These are phyloP conservation scores for Aspergillus panamensis DNA, from an alignment of 495 filamentous ascomycete species.

Conservation along the genomic window DNA sequence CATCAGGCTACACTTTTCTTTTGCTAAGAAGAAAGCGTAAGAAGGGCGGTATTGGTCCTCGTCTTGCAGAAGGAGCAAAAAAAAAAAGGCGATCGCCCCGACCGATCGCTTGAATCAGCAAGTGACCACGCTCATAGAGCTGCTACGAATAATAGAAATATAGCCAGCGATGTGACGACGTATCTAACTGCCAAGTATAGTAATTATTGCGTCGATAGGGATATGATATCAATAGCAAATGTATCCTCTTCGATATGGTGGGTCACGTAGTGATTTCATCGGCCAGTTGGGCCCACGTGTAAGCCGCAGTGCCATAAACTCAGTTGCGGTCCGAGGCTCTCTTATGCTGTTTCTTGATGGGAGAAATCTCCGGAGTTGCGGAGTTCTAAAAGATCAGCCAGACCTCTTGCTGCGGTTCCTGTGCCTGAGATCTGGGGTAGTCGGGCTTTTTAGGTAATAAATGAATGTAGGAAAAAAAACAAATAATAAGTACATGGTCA, in stretches of 20 bases:
- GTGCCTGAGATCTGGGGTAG: neutral
- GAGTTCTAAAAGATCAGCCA: neutral
- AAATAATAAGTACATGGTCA: neutral
- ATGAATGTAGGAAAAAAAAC: no score
- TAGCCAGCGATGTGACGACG: neutral
- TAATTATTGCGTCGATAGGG: conserved; percentile 11
- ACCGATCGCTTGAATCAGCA: neutral
- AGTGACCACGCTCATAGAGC: neutral
- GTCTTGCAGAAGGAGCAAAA: neutral
- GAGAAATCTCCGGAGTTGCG: neutral
- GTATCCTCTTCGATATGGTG: conserved; percentile 6
- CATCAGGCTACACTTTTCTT: conserved; percentile 29
- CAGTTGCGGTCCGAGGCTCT: conserved; percentile 11
- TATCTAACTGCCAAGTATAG: neutral
- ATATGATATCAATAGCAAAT: conserved; percentile 3
- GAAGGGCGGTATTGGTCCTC: conserved; percentile 7
- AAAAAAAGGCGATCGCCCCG: neutral
- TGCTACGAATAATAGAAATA: neutral
- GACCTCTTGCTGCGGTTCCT: neutral
- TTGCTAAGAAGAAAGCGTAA: neutral
- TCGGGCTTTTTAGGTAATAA: neutral
- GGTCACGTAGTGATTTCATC: neutral
- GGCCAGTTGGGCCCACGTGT: conserved; percentile 16
- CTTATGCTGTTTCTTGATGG: neutral
- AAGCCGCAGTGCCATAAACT: neutral